A percentile compares a stretch with the other conserved stretches of the same genome.
phyloP scores from a whole-genome alignment of 140 eudicot genomes.

The Erigeron philadelphicus region DNA sequence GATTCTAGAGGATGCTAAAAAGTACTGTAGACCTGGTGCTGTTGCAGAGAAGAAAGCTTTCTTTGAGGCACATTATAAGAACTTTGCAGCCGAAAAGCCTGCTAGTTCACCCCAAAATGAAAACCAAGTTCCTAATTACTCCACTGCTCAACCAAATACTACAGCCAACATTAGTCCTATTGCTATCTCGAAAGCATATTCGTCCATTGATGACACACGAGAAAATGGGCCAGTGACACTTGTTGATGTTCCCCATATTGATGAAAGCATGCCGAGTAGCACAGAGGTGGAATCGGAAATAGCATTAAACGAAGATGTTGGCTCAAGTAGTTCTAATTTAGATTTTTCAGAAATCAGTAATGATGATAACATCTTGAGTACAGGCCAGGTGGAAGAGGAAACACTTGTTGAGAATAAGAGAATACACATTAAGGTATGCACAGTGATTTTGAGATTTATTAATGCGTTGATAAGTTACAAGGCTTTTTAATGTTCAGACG shows the following conservation, averaged over 20 bases:
- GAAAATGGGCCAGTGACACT: background rate
- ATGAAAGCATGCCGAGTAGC: conserved; percentile 16
- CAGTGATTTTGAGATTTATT: background rate
- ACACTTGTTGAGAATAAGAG: conserved; percentile 23
- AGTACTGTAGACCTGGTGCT: conserved; percentile 63
- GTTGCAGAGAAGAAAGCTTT: conserved; percentile 83
- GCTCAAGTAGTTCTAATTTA: conserved; percentile 7
- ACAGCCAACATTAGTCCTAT: conserved; percentile 15
- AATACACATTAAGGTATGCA: conserved; percentile 32
- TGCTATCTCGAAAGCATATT: conserved; percentile 1
- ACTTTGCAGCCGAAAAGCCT: conserved; percentile 38
- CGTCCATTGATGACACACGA: conserved; percentile 16
- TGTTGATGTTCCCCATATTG: background rate
- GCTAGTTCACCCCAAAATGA: conserved; percentile 41
- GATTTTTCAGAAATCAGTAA: conserved; percentile 5
- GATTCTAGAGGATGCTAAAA: conserved; percentile 63
- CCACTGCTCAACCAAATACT: conserved; percentile 20
- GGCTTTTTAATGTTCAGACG: background rate
- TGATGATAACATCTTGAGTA: conserved; percentile 12
- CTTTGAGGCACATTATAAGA: conserved; percentile 76
- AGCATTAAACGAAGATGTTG: conserved; percentile 23
- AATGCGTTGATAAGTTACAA: conserved; percentile 1
- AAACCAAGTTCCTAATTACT: conserved; percentile 33
- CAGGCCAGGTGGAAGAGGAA: conserved; percentile 14
- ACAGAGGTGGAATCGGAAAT: background rate